Percentiles rank a stretch among this genome's conserved stretches.
These are phyloP conservation scores for Ilyonectria sp. DNA, from an alignment of 2,329 filamentous ascomycete species.

Conservation along the genomic window DNA sequence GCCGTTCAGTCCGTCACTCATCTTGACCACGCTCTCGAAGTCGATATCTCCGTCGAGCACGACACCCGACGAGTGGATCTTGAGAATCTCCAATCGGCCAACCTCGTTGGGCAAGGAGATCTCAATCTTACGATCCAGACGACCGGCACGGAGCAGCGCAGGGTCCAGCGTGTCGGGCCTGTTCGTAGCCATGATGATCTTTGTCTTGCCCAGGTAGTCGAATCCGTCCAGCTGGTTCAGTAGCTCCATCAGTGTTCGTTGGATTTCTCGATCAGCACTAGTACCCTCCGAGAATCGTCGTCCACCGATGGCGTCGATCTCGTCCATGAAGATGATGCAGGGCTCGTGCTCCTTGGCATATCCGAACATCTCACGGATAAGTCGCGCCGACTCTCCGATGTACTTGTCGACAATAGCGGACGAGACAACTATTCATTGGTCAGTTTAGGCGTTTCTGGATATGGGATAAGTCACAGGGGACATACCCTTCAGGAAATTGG, in stretches of 20 bases:
- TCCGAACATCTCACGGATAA: conserved; percentile 99
- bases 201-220: conserved; percentile 99
- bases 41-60: conserved; percentile 95
- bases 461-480: not conserved
- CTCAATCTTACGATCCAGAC: conserved; percentile 97
- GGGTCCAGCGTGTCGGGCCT: conserved; percentile 96
- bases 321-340: conserved; percentile 99
- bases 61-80: conserved; percentile 93
- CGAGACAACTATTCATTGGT: conserved; percentile 81
- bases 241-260: conserved; percentile 97
- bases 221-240: conserved; percentile 99
- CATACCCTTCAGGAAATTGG: conserved; percentile 96
- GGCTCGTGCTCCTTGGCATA: conserved; percentile 99
- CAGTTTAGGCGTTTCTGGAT: conserved; percentile 29
- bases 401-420: conserved; percentile 99
- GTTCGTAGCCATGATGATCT: conserved; percentile 99
- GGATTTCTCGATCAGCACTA: conserved; percentile 97
- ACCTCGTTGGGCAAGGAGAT: conserved; percentile 98
- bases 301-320: conserved; percentile 98
- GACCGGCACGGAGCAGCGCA: conserved; percentile 90
- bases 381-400: conserved; percentile 95
- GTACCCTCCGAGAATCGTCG: conserved; percentile 97
- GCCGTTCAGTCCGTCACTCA: conserved; percentile 98
- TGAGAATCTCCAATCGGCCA: conserved; percentile 94
- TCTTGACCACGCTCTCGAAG: conserved; percentile 99